Conservation (phyloP, 2,329 filamentous ascomycete species). For the Aspergillus niger region DNA sequence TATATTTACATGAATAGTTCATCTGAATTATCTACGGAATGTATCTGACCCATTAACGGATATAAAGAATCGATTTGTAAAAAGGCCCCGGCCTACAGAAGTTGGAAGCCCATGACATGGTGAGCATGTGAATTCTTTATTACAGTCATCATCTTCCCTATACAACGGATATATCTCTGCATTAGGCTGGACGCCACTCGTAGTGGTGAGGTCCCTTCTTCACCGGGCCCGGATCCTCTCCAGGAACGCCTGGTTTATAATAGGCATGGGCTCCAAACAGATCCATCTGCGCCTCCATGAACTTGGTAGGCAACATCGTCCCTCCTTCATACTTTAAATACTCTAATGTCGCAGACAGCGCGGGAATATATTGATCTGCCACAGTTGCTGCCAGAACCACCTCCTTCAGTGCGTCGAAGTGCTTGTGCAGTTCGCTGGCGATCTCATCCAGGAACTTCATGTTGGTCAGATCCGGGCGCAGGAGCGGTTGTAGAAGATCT, state of each 20-base stretch:
- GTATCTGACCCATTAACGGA: no score
- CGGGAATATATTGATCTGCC: slow-evolving; percentile 62
- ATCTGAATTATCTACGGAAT: no score
- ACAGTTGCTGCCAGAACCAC: slow-evolving; percentile 58
- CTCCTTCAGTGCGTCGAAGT: slow-evolving; percentile 56
- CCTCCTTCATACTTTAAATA: slow-evolving; percentile 66
- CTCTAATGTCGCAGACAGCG: slow-evolving; percentile 64
- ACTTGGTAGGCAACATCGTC: slow-evolving; percentile 64
- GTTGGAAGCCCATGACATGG: neutral
- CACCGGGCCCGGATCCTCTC: slow-evolving; percentile 55
- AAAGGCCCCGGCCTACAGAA: no score
- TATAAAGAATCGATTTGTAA: no score
- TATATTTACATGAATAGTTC: no score
- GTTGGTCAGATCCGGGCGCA: slow-evolving; percentile 34
- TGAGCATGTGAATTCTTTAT: neutral
- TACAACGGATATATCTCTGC: no score
- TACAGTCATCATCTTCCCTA: no score
- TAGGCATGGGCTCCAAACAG: slow-evolving; percentile 71
- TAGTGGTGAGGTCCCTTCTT: slow-evolving; percentile 63
- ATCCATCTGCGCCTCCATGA: slow-evolving; percentile 71
- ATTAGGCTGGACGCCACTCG: slow-evolving; percentile 58
- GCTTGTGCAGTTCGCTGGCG: slow-evolving; percentile 55
- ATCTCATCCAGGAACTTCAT: slow-evolving; percentile 49
- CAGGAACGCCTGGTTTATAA: slow-evolving; percentile 54
- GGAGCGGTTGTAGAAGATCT: slow-evolving; percentile 53